phyloP scores from a whole-genome alignment of 1,139 yeast species.

The Yamadazyma oceani region DNA sequence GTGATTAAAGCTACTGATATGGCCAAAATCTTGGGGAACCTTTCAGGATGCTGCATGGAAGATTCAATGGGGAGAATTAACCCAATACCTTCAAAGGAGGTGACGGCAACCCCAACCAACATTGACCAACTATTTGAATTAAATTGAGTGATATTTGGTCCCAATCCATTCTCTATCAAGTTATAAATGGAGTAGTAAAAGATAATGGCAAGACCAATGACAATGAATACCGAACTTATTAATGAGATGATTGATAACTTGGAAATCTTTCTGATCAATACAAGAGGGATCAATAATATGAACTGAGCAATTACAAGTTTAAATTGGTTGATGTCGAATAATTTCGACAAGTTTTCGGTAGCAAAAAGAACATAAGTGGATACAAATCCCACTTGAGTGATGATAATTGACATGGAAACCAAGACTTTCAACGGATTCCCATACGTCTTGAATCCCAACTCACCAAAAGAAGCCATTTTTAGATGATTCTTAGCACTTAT shows the following conservation, averaged over 20 bases:
- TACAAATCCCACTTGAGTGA: slow-evolving; percentile 76
- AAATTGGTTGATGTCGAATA: slow-evolving; percentile 22
- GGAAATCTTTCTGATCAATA: slow-evolving; percentile 69
- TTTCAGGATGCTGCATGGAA: slow-evolving; percentile 71
- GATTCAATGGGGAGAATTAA: slow-evolving; percentile 74
- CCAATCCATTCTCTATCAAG: slow-evolving; percentile 45
- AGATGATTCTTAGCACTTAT: slow-evolving; percentile 57
- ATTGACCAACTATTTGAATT: slow-evolving; percentile 68
- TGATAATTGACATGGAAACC: slow-evolving; percentile 60
- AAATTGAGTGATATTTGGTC: slow-evolving; percentile 49
- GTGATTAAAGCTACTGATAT: slow-evolving; percentile 63
- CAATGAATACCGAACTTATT: slow-evolving; percentile 64
- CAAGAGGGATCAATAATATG: slow-evolving; percentile 61
- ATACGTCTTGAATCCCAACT: slow-evolving; percentile 62
- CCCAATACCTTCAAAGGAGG: slow-evolving; percentile 82
- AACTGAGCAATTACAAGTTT: slow-evolving; percentile 52
- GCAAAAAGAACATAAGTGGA: slow-evolving; percentile 76
- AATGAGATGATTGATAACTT: slow-evolving; percentile 68
- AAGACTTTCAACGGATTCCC: slow-evolving; percentile 60
- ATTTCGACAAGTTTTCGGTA: slow-evolving; percentile 63
- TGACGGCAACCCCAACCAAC: slow-evolving; percentile 78
- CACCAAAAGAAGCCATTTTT: slow-evolving; percentile 71
- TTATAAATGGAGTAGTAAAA: slow-evolving; percentile 55
- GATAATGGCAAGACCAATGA: slow-evolving; percentile 64
- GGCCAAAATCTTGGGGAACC: slow-evolving; percentile 63